Percentiles rank a stretch among this genome's conserved stretches.
Conservation (phyloP, 1,284 basidiomycete species). For the Trichosporon sp. region DNA sequence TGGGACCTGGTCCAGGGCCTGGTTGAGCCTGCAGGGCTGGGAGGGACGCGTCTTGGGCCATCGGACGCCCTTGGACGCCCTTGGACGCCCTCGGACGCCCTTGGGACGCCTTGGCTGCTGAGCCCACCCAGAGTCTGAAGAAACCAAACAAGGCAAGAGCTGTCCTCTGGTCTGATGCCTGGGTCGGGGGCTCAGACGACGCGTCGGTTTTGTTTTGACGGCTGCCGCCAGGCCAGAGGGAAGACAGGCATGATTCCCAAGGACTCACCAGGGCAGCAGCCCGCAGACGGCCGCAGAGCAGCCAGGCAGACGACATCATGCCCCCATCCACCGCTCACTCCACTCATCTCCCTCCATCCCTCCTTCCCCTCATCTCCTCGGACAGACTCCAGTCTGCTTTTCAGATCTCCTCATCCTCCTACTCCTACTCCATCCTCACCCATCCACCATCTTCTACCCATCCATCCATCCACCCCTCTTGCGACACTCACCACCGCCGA, state of each 20-base stretch:
- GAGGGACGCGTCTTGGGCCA: not conserved
- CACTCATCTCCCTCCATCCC: not conserved
- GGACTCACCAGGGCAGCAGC: not conserved
- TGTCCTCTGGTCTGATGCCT: not conserved
- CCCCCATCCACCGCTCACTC: not conserved
- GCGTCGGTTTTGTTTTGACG: constrained; percentile 18
- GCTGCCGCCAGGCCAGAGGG: not conserved
- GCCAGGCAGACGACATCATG: constrained; percentile 8
- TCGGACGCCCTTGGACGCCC: not conserved
- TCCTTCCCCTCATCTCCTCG: not conserved
- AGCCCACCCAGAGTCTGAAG: not conserved
- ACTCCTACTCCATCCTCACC: too few species aligned
- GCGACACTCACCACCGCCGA: not conserved
- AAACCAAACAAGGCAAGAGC: constrained; percentile 1
- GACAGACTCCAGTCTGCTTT: not conserved
- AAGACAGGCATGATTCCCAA: not conserved
- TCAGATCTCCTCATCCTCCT: constrained; percentile 9
- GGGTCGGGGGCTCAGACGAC: not conserved
- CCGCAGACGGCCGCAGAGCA: not conserved
- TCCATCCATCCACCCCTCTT: not conserved
- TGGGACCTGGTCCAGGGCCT: not conserved
- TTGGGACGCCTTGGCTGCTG: not conserved
- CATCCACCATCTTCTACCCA: not conserved
- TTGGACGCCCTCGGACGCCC: not conserved
- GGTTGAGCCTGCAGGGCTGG: not conserved